phyloP scores from a whole-genome alignment of 257 asterid genomes.

The Capsicum pubescens region DNA sequence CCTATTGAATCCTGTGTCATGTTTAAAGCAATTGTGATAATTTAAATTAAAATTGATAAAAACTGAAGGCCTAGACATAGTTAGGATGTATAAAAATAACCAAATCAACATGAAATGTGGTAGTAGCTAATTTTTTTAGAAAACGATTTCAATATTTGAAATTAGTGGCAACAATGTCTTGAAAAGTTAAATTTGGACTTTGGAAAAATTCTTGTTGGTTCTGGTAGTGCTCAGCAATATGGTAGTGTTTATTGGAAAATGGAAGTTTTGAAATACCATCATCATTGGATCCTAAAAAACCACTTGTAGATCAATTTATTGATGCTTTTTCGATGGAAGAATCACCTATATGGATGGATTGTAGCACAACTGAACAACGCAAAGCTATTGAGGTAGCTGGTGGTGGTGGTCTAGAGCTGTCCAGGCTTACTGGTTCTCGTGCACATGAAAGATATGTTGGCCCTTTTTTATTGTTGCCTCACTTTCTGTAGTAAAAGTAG shows the following conservation, averaged over 20 bases:
- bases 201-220: slow-evolving; percentile 68
- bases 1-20: too few species aligned
- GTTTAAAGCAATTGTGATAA: too few species aligned
- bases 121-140: too few species aligned
- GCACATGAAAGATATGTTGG: slow-evolving; percentile 89
- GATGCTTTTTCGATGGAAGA: slow-evolving; percentile 73
- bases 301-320: slow-evolving; percentile 65
- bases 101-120: too few species aligned
- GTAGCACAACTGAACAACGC: slow-evolving; percentile 85
- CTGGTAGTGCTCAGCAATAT: slow-evolving; percentile 97
- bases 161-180: slow-evolving; percentile 24
- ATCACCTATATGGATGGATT: slow-evolving; percentile 96
- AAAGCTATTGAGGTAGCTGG: slow-evolving; percentile 73
- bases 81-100: too few species aligned
- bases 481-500: too few species aligned
- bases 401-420: slow-evolving; percentile 81
- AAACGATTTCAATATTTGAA: too few species aligned
- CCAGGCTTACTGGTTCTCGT: slow-evolving; percentile 81
- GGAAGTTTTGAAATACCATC: slow-evolving; percentile 59
- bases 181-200: slow-evolving; percentile 61
- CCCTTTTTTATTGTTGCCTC: slow-evolving; percentile 34
- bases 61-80: too few species aligned
- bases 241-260: slow-evolving; percentile 91
- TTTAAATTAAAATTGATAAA: too few species aligned
- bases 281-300: slow-evolving; percentile 59